phyloP scores from a whole-genome alignment of 345 rosid species.

The Melaleuca quinquenervia region DNA sequence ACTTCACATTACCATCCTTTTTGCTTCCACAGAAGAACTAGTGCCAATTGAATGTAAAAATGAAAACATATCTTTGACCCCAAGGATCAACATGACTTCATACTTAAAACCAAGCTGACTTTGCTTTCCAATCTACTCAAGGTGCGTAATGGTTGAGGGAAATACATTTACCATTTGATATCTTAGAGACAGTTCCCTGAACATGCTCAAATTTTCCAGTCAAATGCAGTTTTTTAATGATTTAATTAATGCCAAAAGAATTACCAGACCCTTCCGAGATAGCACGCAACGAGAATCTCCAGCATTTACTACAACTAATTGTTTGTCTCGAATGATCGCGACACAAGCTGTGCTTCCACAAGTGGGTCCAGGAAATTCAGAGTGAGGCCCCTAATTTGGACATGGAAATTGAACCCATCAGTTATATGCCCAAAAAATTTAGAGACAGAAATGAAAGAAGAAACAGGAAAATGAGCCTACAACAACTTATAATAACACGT shows the following conservation, averaged over 20 bases:
- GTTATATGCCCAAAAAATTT: not conserved
- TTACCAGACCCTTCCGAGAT: constrained; percentile 92
- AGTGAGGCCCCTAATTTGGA: constrained; percentile 69
- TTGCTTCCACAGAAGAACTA: not conserved
- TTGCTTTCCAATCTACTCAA: not conserved
- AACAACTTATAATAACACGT: not conserved
- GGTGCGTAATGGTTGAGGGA: not conserved
- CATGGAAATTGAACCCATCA: not conserved
- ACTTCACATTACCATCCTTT: not conserved
- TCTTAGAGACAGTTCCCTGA: not conserved
- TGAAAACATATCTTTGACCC: not conserved
- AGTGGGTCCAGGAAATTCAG: constrained; percentile 88
- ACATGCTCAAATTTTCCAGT: not conserved
- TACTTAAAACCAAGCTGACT: not conserved
- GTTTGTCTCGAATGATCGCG: constrained; percentile 57
- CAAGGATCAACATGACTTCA: not conserved
- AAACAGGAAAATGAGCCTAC: not conserved
- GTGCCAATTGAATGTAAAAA: not conserved
- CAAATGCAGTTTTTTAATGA: not conserved
- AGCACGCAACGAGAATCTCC: constrained; percentile 95
- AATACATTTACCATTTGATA: not conserved
- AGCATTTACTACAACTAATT: constrained; percentile 78
- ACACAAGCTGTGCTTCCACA: constrained; percentile 93
- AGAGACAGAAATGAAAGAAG: not conserved
- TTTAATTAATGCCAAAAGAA: not conserved